Evolutionary conservation across 768 basidiomycete genomes (phyloP).

Genomic region (Podaxis pistillaris): DNA sequence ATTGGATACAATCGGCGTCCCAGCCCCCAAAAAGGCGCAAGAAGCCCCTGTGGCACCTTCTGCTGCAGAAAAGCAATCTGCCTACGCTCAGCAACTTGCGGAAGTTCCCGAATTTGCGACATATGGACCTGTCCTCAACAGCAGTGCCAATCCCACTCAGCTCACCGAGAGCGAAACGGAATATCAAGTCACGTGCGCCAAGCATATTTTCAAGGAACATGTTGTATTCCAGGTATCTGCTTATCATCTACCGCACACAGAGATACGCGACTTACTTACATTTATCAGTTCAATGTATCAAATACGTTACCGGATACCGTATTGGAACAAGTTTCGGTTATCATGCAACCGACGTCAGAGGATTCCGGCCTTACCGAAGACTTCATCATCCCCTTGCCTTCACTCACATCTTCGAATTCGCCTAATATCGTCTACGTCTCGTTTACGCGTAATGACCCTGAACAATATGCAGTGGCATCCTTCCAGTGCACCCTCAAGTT

Average conservation of each 20-base stretch:
- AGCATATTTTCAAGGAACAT: slow-evolving; percentile 95
- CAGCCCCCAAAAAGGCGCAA: slow-evolving; percentile 54
- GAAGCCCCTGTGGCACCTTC: slow-evolving; percentile 73
- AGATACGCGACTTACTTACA: slow-evolving; percentile 13
- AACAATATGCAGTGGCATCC: slow-evolving; percentile 75
- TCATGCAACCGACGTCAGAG: slow-evolving; percentile 81
- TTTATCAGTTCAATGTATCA: slow-evolving; percentile 85
- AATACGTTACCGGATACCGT: slow-evolving; percentile 97
- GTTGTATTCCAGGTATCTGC: slow-evolving; percentile 87
- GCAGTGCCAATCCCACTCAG: slow-evolving; percentile 72
- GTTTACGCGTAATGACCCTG: slow-evolving; percentile 80
- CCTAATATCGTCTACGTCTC: slow-evolving; percentile 92
- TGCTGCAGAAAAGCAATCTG: slow-evolving; percentile 84
- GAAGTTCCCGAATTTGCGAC: slow-evolving; percentile 82
- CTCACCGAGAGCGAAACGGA: slow-evolving; percentile 98
- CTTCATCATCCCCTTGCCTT: slow-evolving; percentile 85
- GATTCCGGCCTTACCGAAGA: slow-evolving; percentile 84
- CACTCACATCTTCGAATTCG: slow-evolving; percentile 65
- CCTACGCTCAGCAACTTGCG: slow-evolving; percentile 81
- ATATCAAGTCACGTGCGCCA: slow-evolving; percentile 95
- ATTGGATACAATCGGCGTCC: slow-evolving; percentile 80
- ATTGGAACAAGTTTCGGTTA: slow-evolving; percentile 88
- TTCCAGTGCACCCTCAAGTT: slow-evolving; percentile 94
- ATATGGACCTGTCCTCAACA: slow-evolving; percentile 88
- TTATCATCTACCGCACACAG: neutral